Percentiles rank a stretch among this genome's conserved stretches.
These are phyloP conservation scores for Hericium coralloides DNA, from an alignment of 768 basidiomycete species.

Conservation along the genomic window DNA sequence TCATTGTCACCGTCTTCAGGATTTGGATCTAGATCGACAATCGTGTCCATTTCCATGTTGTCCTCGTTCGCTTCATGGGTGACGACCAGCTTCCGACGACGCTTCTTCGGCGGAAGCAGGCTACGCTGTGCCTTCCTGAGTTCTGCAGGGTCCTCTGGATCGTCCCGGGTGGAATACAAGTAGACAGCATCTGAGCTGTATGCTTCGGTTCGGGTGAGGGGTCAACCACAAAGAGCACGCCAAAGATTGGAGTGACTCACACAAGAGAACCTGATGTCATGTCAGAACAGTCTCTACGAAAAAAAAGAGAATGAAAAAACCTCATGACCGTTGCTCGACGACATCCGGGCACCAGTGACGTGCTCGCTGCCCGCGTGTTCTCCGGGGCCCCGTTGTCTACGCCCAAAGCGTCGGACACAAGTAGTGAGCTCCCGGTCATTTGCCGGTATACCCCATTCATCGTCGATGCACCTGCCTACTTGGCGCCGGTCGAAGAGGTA, in stretches of 20 bases:
- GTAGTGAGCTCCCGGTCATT: conserved; percentile 48
- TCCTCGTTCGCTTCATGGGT: too few relatives aligned
- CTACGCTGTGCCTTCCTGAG: conserved; percentile 6
- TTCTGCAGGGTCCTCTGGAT: conserved; percentile 27
- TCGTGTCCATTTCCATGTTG: too few relatives aligned
- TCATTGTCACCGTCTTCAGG: neutral
- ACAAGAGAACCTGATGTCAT: conserved; percentile 45
- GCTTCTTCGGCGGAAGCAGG: conserved; percentile 12
- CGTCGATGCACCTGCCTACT: conserved; percentile 45
- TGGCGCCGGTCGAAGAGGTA: conserved; percentile 82
- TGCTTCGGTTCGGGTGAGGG: conserved; percentile 30
- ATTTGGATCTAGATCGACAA: too few relatives aligned
- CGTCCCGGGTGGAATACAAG: conserved; percentile 64
- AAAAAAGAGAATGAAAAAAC: conserved; percentile 26
- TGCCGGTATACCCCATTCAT: conserved; percentile 63
- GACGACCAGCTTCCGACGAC: too few relatives aligned
- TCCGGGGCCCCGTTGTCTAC: conserved; percentile 26
- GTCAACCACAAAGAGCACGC: neutral
- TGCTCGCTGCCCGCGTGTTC: conserved; percentile 41
- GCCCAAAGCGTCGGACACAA: conserved; percentile 76
- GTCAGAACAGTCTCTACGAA: conserved; percentile 11
- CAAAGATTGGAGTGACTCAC: conserved; percentile 29
- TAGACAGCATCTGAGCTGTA: conserved; percentile 69
- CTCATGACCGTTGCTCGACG: conserved; percentile 64
- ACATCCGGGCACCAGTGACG: conserved; percentile 71